A percentile compares a stretch with the other conserved stretches of the same genome.
phyloP scores from a whole-genome alignment of 495 filamentous ascomycete species.

The Haplographium delicatum region DNA sequence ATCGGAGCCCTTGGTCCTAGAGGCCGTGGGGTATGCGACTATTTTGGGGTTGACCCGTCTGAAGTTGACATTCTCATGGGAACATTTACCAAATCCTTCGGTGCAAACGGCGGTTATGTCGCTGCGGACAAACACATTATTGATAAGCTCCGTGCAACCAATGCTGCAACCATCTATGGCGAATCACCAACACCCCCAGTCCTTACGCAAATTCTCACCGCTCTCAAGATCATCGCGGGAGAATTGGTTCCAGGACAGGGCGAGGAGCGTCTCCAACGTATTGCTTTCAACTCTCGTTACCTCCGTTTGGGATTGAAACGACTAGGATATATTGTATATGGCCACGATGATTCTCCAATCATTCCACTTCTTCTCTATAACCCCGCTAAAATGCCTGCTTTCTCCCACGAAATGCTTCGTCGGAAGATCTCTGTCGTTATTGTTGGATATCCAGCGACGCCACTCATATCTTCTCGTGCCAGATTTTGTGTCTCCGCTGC shows the following conservation, averaged over 20 bases:
- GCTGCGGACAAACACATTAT: constrained; percentile 88
- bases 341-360: constrained; percentile 96
- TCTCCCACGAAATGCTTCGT: constrained; percentile 95
- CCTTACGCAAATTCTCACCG: constrained; percentile 78
- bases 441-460: constrained; percentile 97
- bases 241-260: constrained; percentile 87
- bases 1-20: constrained; percentile 85
- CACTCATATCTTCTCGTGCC: constrained; percentile 86
- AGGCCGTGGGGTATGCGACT: constrained; percentile 93
- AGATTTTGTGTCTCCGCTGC: constrained; percentile 94
- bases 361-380: constrained; percentile 92
- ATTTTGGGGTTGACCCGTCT: constrained; percentile 81
- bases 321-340: constrained; percentile 93
- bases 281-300: constrained; percentile 98
- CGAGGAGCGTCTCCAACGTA: constrained; percentile 89
- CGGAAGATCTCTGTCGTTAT: constrained; percentile 98
- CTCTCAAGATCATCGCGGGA: constrained; percentile 81
- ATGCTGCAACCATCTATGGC: constrained; percentile 81
- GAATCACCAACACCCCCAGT: constrained; percentile 85
- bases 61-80: constrained; percentile 98
- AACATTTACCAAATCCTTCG: constrained; percentile 96
- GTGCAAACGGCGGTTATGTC: constrained; percentile 95
- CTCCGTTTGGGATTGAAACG: constrained; percentile 94
- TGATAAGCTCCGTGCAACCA: constrained; percentile 78
- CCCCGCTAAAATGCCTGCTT: constrained; percentile 95